Conservation (phyloP, 2,329 filamentous ascomycete species). For the Colletotrichum sp. region DNA sequence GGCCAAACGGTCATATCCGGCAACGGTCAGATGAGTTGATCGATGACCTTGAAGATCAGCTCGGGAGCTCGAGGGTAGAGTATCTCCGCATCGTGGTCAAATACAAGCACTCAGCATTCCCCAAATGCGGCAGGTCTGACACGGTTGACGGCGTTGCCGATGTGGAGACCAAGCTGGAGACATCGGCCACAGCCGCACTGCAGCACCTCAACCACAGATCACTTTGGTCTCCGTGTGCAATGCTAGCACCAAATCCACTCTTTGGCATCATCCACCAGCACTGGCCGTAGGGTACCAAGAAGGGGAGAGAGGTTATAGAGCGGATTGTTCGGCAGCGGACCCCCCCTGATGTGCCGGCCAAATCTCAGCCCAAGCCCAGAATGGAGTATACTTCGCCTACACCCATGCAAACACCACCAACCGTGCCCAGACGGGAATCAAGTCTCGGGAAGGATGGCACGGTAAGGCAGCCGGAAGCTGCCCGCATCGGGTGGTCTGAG, state of each 20-base stretch:
- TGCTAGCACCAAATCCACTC: slow-evolving; percentile 41
- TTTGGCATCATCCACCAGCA: slow-evolving; percentile 48
- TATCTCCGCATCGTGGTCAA: slow-evolving; percentile 58
- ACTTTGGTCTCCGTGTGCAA: slow-evolving; percentile 53
- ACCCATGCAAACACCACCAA: not conserved
- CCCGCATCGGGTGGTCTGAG: not conserved
- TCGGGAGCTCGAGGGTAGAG: slow-evolving; percentile 52
- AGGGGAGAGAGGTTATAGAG: slow-evolving; percentile 47
- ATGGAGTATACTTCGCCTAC: not conserved
- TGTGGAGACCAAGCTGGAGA: slow-evolving; percentile 56
- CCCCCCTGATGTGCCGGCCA: not conserved
- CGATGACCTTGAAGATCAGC: slow-evolving; percentile 61
- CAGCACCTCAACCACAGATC: slow-evolving; percentile 53
- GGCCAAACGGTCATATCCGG: slow-evolving; percentile 29
- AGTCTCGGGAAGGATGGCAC: slow-evolving; percentile 8
- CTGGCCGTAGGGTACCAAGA: slow-evolving; percentile 58
- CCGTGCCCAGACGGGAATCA: slow-evolving; percentile 10
- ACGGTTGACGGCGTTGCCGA: slow-evolving; percentile 37
- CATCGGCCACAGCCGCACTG: slow-evolving; percentile 55
- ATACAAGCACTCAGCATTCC: slow-evolving; percentile 64
- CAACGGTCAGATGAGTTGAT: slow-evolving; percentile 61
- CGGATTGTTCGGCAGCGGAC: slow-evolving; percentile 27
- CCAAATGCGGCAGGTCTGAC: slow-evolving; percentile 31
- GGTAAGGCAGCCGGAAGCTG: not conserved
- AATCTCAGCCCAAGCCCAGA: not conserved